Conservation (phyloP, 768 basidiomycete genomes). For the Phylloporus sp. region DNA sequence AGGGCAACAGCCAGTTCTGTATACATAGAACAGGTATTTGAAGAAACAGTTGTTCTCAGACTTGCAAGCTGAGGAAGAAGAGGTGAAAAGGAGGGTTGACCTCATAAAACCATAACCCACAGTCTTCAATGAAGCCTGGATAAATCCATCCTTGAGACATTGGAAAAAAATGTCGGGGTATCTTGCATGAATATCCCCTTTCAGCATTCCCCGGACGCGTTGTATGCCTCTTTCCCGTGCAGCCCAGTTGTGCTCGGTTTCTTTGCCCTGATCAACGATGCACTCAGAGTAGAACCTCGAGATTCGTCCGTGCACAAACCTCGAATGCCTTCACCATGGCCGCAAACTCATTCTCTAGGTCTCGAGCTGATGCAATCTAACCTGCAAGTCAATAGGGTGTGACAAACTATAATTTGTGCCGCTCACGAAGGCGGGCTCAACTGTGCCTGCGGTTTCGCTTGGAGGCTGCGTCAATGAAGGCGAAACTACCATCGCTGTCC, state of each 20-base stretch:
- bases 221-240: constrained; percentile 71
- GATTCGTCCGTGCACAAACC: constrained; percentile 36
- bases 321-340: constrained; percentile 78
- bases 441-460: constrained; percentile 40
- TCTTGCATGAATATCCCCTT: constrained; percentile 72
- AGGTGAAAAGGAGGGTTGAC: not conserved
- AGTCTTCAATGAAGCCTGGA: constrained; percentile 80
- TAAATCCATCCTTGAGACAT: constrained; percentile 70
- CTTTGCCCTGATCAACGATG: constrained; percentile 66
- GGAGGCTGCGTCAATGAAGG: constrained; percentile 39
- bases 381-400: not conserved
- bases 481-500: constrained; percentile 43
- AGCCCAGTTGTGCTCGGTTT: constrained; percentile 95
- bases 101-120: constrained; percentile 41
- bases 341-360: constrained; percentile 82
- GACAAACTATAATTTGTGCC: not conserved
- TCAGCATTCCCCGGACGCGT: constrained; percentile 84
- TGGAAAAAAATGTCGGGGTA: constrained; percentile 71
- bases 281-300: not conserved
- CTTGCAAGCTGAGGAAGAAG: constrained; percentile 59
- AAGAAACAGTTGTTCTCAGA: constrained; percentile 85
- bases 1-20: constrained; percentile 65
- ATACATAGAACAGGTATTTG: constrained; percentile 74
- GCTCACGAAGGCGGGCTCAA: constrained; percentile 68
- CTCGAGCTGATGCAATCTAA: constrained; percentile 78